A percentile compares a stretch with the other conserved stretches of the same genome.
Evolutionary conservation across 2,329 filamentous ascomycete genomes (phyloP).

Genomic region (Penicillium sp.): DNA sequence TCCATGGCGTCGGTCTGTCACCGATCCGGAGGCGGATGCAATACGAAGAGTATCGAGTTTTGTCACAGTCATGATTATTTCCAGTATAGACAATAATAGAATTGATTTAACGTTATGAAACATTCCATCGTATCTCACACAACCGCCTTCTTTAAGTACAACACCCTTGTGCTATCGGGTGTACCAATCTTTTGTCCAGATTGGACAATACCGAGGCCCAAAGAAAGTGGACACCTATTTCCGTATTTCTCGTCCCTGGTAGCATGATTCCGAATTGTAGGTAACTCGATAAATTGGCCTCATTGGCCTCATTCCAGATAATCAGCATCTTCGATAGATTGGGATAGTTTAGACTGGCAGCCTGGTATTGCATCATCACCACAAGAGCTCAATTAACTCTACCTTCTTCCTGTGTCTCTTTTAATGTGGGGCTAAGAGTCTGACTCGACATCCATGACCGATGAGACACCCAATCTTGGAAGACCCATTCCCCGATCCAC

Average conservation of each 20-base stretch:
- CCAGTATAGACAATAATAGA: background rate
- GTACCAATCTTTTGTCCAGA: background rate
- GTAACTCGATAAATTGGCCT: too few relatives aligned
- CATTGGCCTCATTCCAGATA: too few relatives aligned
- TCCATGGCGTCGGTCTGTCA: background rate
- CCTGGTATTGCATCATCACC: background rate
- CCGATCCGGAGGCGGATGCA: background rate
- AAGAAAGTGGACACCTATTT: background rate
- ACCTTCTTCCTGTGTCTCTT: too few relatives aligned
- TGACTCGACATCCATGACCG: background rate
- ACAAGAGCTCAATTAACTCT: background rate
- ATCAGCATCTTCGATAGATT: too few relatives aligned
- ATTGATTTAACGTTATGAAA: background rate
- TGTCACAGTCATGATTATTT: background rate
- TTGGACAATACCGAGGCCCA: background rate
- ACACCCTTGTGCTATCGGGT: background rate
- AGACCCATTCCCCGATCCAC: background rate
- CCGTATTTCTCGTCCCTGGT: too few relatives aligned
- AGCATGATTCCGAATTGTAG: too few relatives aligned
- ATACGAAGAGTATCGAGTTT: background rate
- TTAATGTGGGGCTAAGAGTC: background rate
- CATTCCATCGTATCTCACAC: background rate
- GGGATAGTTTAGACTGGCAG: too few relatives aligned
- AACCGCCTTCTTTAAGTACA: background rate
- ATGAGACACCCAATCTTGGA: background rate